phyloP scores from a whole-genome alignment of 208 protist genomes.

The Kentomonas sorsogonicus region DNA sequence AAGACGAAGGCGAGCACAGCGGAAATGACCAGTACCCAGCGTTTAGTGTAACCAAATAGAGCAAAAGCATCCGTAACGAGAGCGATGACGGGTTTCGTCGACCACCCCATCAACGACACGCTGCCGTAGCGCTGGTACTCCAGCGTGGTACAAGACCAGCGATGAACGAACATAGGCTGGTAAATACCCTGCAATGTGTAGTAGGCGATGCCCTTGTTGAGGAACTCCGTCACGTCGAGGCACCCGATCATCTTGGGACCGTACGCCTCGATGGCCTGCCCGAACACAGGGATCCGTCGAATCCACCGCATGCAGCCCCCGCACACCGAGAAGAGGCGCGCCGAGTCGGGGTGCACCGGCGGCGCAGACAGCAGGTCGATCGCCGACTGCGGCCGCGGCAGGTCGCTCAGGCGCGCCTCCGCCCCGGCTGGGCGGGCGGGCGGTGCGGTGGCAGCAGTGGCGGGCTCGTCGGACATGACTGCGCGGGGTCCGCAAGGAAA shows the following conservation, averaged over 20 bases:
- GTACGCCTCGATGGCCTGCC: constrained; percentile 25
- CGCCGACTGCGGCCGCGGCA: neutral
- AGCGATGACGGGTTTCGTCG: constrained; percentile 38
- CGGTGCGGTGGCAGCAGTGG: too few species aligned
- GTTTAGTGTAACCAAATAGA: constrained; percentile 29
- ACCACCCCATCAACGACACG: constrained; percentile 32
- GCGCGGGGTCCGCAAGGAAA: too few species aligned
- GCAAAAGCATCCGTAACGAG: constrained; percentile 31
- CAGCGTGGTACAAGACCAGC: constrained; percentile 16
- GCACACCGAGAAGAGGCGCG: constrained; percentile 28
- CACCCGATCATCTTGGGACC: constrained; percentile 27
- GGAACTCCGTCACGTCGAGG: constrained; percentile 25
- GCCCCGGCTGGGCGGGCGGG: too few species aligned
- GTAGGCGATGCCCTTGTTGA: constrained; percentile 31
- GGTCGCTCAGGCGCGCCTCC: neutral
- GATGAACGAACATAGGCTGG: constrained; percentile 38
- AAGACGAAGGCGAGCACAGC: constrained; percentile 17
- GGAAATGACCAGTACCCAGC: constrained; percentile 24
- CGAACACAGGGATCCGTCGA: constrained; percentile 33
- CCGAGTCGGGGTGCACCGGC: constrained; percentile 20
- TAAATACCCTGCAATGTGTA: constrained; percentile 26
- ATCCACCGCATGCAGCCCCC: constrained; percentile 7
- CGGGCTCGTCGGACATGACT: neutral
- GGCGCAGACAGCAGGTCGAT: constrained; percentile 13
- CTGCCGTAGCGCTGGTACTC: constrained; percentile 34